These are phyloP conservation scores for Suillus occidentalis DNA, from an alignment of 768 basidiomycete species.

Conservation along the genomic window DNA sequence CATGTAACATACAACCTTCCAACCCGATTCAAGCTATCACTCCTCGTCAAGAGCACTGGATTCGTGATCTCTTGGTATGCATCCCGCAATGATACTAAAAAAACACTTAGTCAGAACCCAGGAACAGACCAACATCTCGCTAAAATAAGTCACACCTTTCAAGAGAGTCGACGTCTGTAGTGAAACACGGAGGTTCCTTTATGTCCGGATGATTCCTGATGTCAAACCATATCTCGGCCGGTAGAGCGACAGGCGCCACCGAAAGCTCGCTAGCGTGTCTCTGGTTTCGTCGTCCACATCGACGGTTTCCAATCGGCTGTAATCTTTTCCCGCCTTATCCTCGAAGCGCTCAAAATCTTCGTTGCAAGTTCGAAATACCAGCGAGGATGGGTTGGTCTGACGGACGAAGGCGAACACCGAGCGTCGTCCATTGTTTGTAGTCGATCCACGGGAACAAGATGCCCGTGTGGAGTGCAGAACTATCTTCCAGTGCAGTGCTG, in stretches of 20 bases:
- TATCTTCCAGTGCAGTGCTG: neutral
- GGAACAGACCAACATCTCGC: slow-evolving; percentile 8
- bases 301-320: neutral
- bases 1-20: slow-evolving; percentile 25
- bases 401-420: slow-evolving; percentile 22
- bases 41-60: slow-evolving; percentile 1
- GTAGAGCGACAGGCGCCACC: slow-evolving; percentile 16
- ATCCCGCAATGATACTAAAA: slow-evolving; percentile 9
- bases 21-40: slow-evolving; percentile 2
- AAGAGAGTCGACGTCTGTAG: slow-evolving; percentile 24
- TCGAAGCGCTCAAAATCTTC: slow-evolving; percentile 25
- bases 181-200: slow-evolving; percentile 17
- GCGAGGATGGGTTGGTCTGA: slow-evolving; percentile 17
- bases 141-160: slow-evolving; percentile 18
- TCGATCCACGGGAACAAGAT: slow-evolving; percentile 24
- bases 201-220: slow-evolving; percentile 17
- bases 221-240: slow-evolving; percentile 28
- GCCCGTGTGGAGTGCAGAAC: slow-evolving; percentile 15
- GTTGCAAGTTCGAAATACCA: slow-evolving; percentile 23
- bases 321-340: slow-evolving; percentile 9
- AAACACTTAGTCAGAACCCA: neutral
- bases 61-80: slow-evolving; percentile 5
- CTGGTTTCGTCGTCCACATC: slow-evolving; percentile 8
- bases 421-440: slow-evolving; percentile 24
- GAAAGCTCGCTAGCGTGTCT: slow-evolving; percentile 7